phyloP scores from a whole-genome alignment of 2,329 filamentous ascomycete genomes.

The Pyricularia pennisetigena region DNA sequence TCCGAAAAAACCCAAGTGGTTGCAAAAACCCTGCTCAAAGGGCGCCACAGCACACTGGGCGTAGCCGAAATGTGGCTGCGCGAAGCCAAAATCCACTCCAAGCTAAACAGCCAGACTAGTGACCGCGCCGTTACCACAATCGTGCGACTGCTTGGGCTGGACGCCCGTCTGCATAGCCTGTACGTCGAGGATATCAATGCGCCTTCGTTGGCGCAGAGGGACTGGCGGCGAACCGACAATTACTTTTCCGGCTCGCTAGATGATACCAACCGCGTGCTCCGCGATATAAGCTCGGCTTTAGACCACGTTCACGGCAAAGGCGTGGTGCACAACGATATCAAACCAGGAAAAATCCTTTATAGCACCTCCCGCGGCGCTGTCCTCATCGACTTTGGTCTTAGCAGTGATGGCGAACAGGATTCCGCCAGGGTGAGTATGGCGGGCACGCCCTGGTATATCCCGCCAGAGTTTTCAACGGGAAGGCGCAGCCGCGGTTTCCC shows the following conservation, averaged over 20 bases:
- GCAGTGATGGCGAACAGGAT: background rate
- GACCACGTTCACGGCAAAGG: background rate
- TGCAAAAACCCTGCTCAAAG: background rate
- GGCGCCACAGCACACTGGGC: background rate
- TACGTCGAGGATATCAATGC: background rate
- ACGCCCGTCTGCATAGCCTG: background rate
- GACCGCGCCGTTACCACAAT: background rate
- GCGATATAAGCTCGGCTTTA: background rate
- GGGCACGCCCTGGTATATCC: background rate
- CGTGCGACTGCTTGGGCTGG: background rate
- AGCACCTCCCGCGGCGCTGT: background rate
- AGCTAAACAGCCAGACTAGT: background rate
- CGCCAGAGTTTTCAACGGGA: background rate
- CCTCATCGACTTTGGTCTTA: background rate
- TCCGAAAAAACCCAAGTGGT: background rate
- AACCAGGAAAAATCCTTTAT: background rate
- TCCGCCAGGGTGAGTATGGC: background rate
- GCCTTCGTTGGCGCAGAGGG: background rate
- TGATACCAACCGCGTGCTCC: background rate
- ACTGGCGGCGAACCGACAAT: background rate
- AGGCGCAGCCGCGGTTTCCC: background rate
- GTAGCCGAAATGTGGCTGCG: background rate
- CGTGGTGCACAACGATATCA: background rate
- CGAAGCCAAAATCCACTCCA: background rate
- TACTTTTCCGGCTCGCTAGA: background rate